Evolutionary conservation across 331 rosid genomes (phyloP).

Genomic region (Prunus yedoensis): DNA sequence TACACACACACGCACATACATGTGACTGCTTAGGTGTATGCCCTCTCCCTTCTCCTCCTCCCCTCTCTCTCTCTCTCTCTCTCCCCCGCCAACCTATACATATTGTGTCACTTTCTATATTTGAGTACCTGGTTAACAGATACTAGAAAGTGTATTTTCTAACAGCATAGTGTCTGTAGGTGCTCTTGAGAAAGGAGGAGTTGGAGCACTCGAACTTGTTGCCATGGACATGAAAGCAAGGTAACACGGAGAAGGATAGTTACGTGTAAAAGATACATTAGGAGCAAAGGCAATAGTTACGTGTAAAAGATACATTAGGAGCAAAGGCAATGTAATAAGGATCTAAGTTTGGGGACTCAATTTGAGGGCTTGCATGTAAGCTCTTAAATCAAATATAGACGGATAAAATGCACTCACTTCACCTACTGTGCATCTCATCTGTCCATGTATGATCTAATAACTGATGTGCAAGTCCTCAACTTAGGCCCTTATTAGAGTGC

Average conservation of each 20-base stretch:
- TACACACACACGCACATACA: not conserved
- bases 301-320: not conserved
- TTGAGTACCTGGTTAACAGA: too few species aligned
- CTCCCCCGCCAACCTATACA: too few species aligned
- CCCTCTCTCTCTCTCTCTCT: not conserved
- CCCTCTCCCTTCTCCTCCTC: not conserved
- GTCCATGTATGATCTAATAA: not conserved
- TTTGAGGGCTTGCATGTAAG: not conserved
- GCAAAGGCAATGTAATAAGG: not conserved
- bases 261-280: not conserved
- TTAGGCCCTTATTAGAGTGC: not conserved
- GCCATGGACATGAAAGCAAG: constrained; percentile 99
- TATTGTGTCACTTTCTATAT: too few species aligned
- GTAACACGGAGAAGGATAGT: constrained; percentile 39
- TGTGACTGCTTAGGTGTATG: not conserved
- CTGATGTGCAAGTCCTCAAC: constrained; percentile 12
- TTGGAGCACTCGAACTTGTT: constrained; percentile 98
- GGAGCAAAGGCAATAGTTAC: not conserved
- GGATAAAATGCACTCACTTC: not conserved
- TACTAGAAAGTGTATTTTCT: not conserved
- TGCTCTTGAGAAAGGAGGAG: constrained; percentile 95
- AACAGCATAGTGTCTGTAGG: constrained; percentile 43
- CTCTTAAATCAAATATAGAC: not conserved
- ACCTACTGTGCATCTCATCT: not conserved
- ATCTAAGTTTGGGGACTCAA: constrained; percentile 12